Percentiles rank a stretch among this genome's conserved stretches.
These are phyloP conservation scores for Nemania bipapillata DNA, from an alignment of 2,329 filamentous ascomycete species.

Conservation along the genomic window DNA sequence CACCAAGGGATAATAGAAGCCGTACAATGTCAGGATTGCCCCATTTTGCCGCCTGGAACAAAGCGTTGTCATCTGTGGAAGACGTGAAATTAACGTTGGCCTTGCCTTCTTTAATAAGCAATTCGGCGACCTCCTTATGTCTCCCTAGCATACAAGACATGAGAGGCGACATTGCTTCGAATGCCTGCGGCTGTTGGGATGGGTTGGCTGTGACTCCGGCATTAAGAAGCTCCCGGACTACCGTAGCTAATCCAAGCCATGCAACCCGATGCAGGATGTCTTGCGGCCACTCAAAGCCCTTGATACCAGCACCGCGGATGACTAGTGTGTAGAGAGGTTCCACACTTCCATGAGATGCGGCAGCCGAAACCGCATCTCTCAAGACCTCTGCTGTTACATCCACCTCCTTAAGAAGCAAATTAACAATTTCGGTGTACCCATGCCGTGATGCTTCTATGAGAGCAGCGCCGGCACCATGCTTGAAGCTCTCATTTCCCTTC, in stretches of 20 bases:
- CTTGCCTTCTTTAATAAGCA: neutral
- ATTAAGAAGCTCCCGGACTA: neutral
- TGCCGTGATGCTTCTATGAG: slow-evolving; percentile 7
- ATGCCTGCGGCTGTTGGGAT: neutral
- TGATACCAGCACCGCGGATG: neutral
- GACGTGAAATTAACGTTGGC: neutral
- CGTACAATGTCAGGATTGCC: neutral
- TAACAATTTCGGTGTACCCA: neutral
- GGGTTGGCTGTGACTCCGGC: slow-evolving; percentile 2
- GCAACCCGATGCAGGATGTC: slow-evolving; percentile 13
- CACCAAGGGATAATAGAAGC: no score
- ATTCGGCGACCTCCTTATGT: neutral
- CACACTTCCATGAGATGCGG: neutral
- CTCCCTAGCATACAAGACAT: neutral
- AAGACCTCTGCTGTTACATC: neutral
- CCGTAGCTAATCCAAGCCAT: slow-evolving; percentile 2
- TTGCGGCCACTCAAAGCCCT: slow-evolving; percentile 15
- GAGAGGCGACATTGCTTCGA: neutral
- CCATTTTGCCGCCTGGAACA: neutral
- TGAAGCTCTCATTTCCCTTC: neutral
- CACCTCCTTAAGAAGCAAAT: neutral
- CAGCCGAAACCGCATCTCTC: neutral
- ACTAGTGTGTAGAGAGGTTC: slow-evolving; percentile 1
- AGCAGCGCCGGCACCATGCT: neutral
- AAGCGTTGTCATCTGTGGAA: neutral